Base-by-base conservation (phyloP, 1,139 yeast species). In the Blastobotrys indianensis region DNA sequence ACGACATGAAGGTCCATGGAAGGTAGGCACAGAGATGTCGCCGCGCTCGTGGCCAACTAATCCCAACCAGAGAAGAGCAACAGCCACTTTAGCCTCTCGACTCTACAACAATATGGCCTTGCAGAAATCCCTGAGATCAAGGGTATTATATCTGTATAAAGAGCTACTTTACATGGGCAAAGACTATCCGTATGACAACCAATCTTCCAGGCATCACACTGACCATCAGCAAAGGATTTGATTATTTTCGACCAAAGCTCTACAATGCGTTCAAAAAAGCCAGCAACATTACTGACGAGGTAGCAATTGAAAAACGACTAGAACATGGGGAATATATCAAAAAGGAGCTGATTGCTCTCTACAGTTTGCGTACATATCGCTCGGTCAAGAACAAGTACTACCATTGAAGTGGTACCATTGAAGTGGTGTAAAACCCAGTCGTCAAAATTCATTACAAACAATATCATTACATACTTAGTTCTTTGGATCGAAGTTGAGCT, bases 271-370 rank as follows among this genome's bases (percentile, higher is more conserved):
- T 64, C 50, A 53, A 56, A 28, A 52, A 51, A 12, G 60, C 60
- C 44, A 45, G 58, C 25, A 16, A 8, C 41, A 48, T 25, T 44
- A 64, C 30, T 12, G 42, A 15, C 42, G 54, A 6, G 48, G 48
- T 13, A 46, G 47, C n/a, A 48, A 47, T 65, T 15, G 60, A 58
- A 39, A 51, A 55, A 32, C 63, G 65, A 2, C 52, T 66, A 12
- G 59, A 54, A 9, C 55, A 56, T 31, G 70, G 70, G n/a, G 70
- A 66, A 46, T 64, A 61, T 48, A 61, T 66, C 46, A 66, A 66
- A 49, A 56, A 59, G 32, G 70, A 66, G 44, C 52, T 66, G 39
- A 52, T 55, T 16, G 69, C 70, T 1, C 44, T 66, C 23, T 63
- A 66, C 45, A 56, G 58, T 31, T 50, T 66, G 40, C 52, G 66